Base-by-base conservation (phyloP, 1,284 basidiomycete genomes). In the Microbotryum intermedium region DNA sequence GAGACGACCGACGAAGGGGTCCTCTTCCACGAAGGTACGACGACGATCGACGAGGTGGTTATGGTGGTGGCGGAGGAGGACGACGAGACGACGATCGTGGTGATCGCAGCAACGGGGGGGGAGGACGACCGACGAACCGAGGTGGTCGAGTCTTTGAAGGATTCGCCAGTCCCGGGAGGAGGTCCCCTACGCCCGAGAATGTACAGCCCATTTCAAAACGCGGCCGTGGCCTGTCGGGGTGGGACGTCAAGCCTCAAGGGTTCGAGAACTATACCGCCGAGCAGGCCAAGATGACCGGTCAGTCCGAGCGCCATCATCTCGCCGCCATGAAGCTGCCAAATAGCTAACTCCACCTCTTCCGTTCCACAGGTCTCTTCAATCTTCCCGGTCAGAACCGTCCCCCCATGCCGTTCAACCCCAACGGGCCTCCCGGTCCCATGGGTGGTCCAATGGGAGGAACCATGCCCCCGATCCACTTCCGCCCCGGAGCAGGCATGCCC, bases 271-370 rank as follows among this genome's bases (percentile, higher is more conserved):
- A 97, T 70, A 86, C 86, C 3, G 91, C 93, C 18, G 82, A 92
- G 79, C 90, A 97, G 73, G 94, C 94, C 26, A 99, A 98, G 76
- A 88, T 92, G 76, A 97, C 93, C 57, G 92, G 90, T 90, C 70
- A 67, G 82, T 71, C 21, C 53, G 29, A 1, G 46, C 4, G 28
- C 34, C 4, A 26, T 28, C 46, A 3, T 18, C n/a, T 21, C 3
- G 28, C 26, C 20, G n/a, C 50, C n/a, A 47, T 23, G 18, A 28
- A 23, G 11, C 20, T 28, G 42, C 29, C n/a, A 55, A 34, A 50
- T 28, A 42, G 6, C 2, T 26, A 20, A 56, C n/a, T 23, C 25
- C 28, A 42, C 23, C 53, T 16, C 2, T 16, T 21, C n/a, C 25
- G n/a, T 11, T 34, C 30, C 34, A 1, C 61, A 87, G 91, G 91